Evolutionary conservation across 1,139 yeast genomes (phyloP).

Genomic region (Debaryomycetaceae sp.): DNA sequence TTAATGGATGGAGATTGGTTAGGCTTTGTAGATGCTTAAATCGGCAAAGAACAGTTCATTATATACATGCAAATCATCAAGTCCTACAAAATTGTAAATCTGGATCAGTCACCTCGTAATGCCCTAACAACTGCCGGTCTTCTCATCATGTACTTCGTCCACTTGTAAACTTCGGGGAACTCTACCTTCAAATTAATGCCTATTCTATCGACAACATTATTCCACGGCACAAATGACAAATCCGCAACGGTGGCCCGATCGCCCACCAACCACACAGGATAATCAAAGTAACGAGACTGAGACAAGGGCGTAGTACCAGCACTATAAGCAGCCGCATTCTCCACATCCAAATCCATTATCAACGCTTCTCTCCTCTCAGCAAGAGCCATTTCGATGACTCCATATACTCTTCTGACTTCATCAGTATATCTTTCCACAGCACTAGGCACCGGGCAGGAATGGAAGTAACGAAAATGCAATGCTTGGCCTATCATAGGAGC

Average conservation of each 20-base stretch:
- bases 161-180: conserved; percentile 92
- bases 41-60: not conserved
- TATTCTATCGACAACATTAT: conserved; percentile 88
- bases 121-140: conserved; percentile 82
- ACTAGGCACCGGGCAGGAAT: conserved; percentile 78
- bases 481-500: conserved; percentile 99
- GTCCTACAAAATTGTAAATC: not conserved
- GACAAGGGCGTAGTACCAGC: conserved; percentile 87
- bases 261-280: conserved; percentile 95
- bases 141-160: conserved; percentile 93
- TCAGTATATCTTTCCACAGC: conserved; percentile 91
- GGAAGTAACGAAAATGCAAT: conserved; percentile 87
- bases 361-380: conserved; percentile 91
- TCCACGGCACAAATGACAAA: conserved; percentile 93
- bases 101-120: conserved; percentile 53
- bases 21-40: not conserved
- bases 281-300: conserved; percentile 83
- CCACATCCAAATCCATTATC: conserved; percentile 86
- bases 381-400: conserved; percentile 91
- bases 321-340: conserved; percentile 83
- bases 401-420: conserved; percentile 90
- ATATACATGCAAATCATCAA: conserved; percentile 1
- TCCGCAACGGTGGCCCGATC: conserved; percentile 90
- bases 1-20: not conserved
- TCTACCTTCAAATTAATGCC: conserved; percentile 85